phyloP scores from a whole-genome alignment of 2,329 filamentous ascomycete species.

The Rosellinia necatrix region DNA sequence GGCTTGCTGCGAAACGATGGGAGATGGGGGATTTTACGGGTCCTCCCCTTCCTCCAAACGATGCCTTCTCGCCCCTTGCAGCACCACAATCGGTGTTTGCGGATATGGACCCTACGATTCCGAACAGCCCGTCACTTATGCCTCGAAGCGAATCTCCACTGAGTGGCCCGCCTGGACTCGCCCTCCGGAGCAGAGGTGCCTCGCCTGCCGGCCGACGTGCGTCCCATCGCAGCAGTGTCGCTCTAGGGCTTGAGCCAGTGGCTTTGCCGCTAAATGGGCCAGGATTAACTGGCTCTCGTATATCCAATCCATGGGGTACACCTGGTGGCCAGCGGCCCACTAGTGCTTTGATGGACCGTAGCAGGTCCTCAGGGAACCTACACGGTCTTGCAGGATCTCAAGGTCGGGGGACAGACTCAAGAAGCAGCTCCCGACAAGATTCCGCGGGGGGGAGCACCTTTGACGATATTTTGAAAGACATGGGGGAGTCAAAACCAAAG shows the following conservation, averaged over 20 bases:
- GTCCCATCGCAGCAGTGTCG: slow-evolving; percentile 40
- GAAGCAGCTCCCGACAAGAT: slow-evolving; percentile 37
- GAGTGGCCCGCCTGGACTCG: slow-evolving; percentile 33
- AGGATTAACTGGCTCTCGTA: slow-evolving; percentile 31
- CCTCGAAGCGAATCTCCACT: slow-evolving; percentile 39
- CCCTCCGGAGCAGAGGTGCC: slow-evolving; percentile 33
- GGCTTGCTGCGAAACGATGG: slow-evolving; percentile 43
- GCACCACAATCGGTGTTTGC: slow-evolving; percentile 41
- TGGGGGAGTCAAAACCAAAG: slow-evolving; percentile 38
- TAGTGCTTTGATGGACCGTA: slow-evolving; percentile 37
- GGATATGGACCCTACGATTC: slow-evolving; percentile 37
- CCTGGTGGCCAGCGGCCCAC: slow-evolving; percentile 33
- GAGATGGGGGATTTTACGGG: slow-evolving; percentile 35
- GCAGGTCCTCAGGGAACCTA: slow-evolving; percentile 41
- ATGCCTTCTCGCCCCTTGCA: slow-evolving; percentile 36
- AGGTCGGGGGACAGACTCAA: slow-evolving; percentile 28
- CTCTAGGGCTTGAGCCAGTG: slow-evolving; percentile 41
- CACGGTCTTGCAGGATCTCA: slow-evolving; percentile 31
- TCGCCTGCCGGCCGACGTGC: slow-evolving; percentile 36
- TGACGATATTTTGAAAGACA: slow-evolving; percentile 43
- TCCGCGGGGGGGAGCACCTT: slow-evolving; percentile 41
- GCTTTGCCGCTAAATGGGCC: slow-evolving; percentile 30
- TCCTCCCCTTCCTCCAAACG: slow-evolving; percentile 30
- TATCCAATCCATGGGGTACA: slow-evolving; percentile 35
- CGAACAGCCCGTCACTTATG: slow-evolving; percentile 30